These are phyloP conservation scores for Neoboletus subvelutipes DNA, from an alignment of 768 basidiomycete genomes.

Conservation along the genomic window DNA sequence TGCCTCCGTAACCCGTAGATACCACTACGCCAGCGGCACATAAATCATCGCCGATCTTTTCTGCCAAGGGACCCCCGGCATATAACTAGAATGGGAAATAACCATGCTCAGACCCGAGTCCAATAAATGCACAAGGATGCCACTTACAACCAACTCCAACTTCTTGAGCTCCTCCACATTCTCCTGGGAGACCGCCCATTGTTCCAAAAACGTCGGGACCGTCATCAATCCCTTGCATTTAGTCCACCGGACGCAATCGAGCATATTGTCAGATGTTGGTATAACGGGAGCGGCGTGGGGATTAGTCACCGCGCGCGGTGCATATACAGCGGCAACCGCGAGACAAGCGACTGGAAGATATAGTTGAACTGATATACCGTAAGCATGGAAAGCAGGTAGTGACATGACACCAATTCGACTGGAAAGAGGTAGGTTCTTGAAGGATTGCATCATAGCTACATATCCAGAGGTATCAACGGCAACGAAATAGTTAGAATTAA, in stretches of 20 bases:
- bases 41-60: constrained; percentile 15
- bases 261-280: constrained; percentile 22
- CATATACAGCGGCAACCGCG: constrained; percentile 30
- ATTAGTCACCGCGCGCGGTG: constrained; percentile 24
- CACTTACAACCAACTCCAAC: constrained; percentile 19
- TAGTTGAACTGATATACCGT: constrained; percentile 34
- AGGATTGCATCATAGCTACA: not conserved
- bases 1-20: constrained; percentile 17
- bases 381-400: constrained; percentile 41
- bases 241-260: constrained; percentile 13
- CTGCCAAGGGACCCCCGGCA: constrained; percentile 15
- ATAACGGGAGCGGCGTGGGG: constrained; percentile 13
- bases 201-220: constrained; percentile 23
- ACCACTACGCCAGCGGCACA: constrained; percentile 18
- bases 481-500: not conserved
- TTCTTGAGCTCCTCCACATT: constrained; percentile 19
- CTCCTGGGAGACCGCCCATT: constrained; percentile 10
- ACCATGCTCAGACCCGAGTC: not conserved
- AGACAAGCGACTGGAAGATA: constrained; percentile 30
- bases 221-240: constrained; percentile 9
- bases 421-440: not conserved
- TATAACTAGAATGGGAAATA: constrained; percentile 2
- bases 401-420: constrained; percentile 29
- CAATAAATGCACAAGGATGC: not conserved
- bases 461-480: not conserved